A percentile compares a stretch with the other conserved stretches of the same genome.
phyloP scores from a whole-genome alignment of 192 early-diverging fungal genomes.

The Coemansia pectinata region DNA sequence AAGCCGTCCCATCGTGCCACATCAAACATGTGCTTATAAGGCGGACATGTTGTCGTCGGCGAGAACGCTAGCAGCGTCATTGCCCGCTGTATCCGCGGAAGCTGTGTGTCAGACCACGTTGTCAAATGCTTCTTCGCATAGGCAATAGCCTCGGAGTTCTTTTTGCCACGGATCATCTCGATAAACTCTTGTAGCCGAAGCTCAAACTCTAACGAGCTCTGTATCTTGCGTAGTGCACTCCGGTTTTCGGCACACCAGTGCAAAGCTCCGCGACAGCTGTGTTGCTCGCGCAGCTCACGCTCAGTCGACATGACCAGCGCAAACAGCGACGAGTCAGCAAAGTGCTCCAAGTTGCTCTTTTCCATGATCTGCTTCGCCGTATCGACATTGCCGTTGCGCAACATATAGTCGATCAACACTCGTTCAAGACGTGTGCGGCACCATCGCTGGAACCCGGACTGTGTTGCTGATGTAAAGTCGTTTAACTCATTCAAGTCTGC shows the following conservation, averaged over 20 bases:
- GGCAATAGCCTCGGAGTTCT: constrained; percentile 70
- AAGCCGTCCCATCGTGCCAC: constrained; percentile 74
- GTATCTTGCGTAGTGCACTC: constrained; percentile 80
- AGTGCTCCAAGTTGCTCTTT: constrained; percentile 46
- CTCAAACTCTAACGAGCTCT: constrained; percentile 97
- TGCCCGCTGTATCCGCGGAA: constrained; percentile 83
- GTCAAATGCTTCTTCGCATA: constrained; percentile 87
- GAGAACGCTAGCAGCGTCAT: constrained; percentile 88
- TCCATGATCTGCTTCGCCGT: constrained; percentile 72
- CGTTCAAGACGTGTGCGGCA: constrained; percentile 81
- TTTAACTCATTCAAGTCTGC: constrained; percentile 76
- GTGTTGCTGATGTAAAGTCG: constrained; percentile 61
- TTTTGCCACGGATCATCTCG: constrained; percentile 73
- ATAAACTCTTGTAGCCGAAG: constrained; percentile 94
- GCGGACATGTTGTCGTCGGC: constrained; percentile 71
- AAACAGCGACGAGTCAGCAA: constrained; percentile 93
- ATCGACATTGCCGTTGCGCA: constrained; percentile 78
- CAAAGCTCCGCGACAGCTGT: constrained; percentile 85
- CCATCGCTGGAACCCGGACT: constrained; percentile 82
- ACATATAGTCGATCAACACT: constrained; percentile 94
- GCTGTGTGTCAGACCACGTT: constrained; percentile 72
- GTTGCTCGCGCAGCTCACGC: constrained; percentile 64
- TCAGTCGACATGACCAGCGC: constrained; percentile 78
- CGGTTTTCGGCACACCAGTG: constrained; percentile 96
- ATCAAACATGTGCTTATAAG: constrained; percentile 69